A percentile compares a stretch with the other conserved stretches of the same genome.
Evolutionary conservation across 1,139 yeast species (phyloP).

Genomic region (Yamadazyma siamensis): DNA sequence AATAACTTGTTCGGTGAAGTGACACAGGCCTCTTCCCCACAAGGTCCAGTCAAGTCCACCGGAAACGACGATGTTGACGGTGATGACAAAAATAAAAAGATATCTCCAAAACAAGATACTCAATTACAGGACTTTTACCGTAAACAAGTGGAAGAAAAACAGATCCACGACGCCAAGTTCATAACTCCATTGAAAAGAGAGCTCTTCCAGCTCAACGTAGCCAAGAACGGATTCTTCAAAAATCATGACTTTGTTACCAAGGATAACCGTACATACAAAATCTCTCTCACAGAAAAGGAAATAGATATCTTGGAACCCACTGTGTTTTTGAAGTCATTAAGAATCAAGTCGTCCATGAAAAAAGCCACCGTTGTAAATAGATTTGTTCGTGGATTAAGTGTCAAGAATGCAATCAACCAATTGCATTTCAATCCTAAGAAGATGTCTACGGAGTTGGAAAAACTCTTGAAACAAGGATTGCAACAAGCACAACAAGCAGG

Average conservation of each 20-base stretch:
- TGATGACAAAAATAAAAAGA: neutral
- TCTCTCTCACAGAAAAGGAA: constrained; percentile 60
- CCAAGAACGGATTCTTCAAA: constrained; percentile 70
- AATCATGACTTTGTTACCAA: constrained; percentile 54
- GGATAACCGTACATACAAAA: constrained; percentile 48
- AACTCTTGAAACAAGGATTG: constrained; percentile 68
- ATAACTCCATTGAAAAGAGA: constrained; percentile 72
- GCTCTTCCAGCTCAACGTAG: constrained; percentile 61
- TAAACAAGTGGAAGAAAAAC: constrained; percentile 26
- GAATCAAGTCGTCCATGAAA: constrained; percentile 82
- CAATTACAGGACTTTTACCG: constrained; percentile 33
- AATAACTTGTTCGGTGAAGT: constrained; percentile 32
- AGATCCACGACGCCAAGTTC: constrained; percentile 31
- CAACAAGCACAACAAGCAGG: constrained; percentile 64
- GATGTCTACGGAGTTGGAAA: constrained; percentile 76
- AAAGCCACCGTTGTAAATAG: constrained; percentile 82
- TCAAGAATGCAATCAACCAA: constrained; percentile 84
- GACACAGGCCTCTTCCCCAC: constrained; percentile 17
- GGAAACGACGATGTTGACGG: constrained; percentile 9
- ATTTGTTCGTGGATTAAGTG: constrained; percentile 65
- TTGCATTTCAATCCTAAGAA: constrained; percentile 84
- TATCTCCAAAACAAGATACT: constrained; percentile 27
- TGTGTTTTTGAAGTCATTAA: constrained; percentile 68
- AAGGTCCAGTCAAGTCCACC: constrained; percentile 2
- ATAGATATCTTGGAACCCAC: constrained; percentile 83